phyloP scores from a whole-genome alignment of 331 rosid genomes.

The Malus hybrid region DNA sequence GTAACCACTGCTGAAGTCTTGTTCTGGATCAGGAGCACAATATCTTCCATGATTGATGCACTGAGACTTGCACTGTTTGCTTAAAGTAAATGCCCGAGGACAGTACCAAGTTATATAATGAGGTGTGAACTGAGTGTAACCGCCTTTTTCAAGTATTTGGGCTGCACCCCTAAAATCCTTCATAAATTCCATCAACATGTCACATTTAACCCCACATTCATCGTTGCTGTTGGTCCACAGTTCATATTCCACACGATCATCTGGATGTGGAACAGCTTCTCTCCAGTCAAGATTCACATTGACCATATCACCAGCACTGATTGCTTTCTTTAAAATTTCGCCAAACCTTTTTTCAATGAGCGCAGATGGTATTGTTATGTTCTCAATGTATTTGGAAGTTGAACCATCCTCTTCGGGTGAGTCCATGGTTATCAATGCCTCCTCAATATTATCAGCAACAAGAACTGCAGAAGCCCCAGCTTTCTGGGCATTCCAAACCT shows the following conservation, averaged over 20 bases:
- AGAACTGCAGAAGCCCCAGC: conserved; percentile 99
- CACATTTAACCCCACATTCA: conserved; percentile 97
- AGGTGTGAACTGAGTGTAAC: conserved; percentile 91
- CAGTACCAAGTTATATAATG: conserved; percentile 99
- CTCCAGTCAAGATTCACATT: conserved; percentile 97
- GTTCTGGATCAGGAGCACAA: conserved; percentile 99
- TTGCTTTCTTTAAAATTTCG: conserved; percentile 58
- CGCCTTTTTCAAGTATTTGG: conserved; percentile 95
- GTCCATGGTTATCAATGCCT: conserved; percentile 87
- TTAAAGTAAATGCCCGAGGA: conserved; percentile 85
- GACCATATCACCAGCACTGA: conserved; percentile 78
- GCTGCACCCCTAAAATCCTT: conserved; percentile 98
- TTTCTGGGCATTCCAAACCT: conserved; percentile 99
- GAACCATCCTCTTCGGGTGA: conserved; percentile 84
- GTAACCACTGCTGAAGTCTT: conserved; percentile 94
- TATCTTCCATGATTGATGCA: conserved; percentile 98
- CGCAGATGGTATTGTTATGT: conserved; percentile 94
- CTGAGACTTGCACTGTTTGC: conserved; percentile 99
- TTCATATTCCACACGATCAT: conserved; percentile 97
- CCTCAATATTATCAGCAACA: conserved; percentile 83
- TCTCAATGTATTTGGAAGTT: conserved; percentile 74
- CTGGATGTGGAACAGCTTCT: conserved; percentile 98
- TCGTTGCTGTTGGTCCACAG: conserved; percentile 99
- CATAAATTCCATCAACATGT: conserved; percentile 92
- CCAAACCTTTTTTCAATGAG: conserved; percentile 82